Evolutionary conservation across 306 rosid species (phyloP).

Genomic region (Sechiopsis laciniata): DNA sequence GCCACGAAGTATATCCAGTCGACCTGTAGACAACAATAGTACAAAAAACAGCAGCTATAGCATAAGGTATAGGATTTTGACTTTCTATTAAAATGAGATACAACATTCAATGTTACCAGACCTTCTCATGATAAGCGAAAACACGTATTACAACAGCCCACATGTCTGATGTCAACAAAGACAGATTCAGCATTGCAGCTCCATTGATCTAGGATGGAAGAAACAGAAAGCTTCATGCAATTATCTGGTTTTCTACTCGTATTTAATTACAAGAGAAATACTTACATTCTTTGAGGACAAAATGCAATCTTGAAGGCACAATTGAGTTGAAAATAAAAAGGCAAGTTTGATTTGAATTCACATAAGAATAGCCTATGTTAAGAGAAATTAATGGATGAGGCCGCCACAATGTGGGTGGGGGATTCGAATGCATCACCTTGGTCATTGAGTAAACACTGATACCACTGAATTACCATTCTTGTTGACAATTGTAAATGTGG

Average conservation of each 20-base stretch:
- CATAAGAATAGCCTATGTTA: neutral
- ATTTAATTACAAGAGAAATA: neutral
- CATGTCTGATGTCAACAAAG: conserved; percentile 97
- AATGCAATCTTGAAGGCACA: neutral
- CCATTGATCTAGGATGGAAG: conserved; percentile 52
- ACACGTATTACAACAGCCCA: conserved; percentile 92
- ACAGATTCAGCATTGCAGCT: conserved; percentile 91
- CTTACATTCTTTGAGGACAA: neutral
- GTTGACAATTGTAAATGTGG: too few species aligned
- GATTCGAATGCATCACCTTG: too few species aligned
- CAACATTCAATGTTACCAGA: conserved; percentile 21
- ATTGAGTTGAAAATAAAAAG: too few species aligned
- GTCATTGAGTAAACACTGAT: too few species aligned
- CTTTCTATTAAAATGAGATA: neutral
- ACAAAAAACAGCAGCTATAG: neutral
- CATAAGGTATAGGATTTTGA: neutral
- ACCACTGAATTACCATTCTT: too few species aligned
- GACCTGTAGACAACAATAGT: conserved; percentile 42
- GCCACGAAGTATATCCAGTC: conserved; percentile 95
- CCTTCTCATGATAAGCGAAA: conserved; percentile 87
- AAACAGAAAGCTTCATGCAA: conserved; percentile 3
- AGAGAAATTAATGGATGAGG: too few species aligned
- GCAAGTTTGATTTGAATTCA: neutral
- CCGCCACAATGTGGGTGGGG: too few species aligned
- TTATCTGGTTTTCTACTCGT: neutral